Base-by-base conservation (phyloP, 805 yeast species). In the Zygosaccharomyces bailii region DNA sequence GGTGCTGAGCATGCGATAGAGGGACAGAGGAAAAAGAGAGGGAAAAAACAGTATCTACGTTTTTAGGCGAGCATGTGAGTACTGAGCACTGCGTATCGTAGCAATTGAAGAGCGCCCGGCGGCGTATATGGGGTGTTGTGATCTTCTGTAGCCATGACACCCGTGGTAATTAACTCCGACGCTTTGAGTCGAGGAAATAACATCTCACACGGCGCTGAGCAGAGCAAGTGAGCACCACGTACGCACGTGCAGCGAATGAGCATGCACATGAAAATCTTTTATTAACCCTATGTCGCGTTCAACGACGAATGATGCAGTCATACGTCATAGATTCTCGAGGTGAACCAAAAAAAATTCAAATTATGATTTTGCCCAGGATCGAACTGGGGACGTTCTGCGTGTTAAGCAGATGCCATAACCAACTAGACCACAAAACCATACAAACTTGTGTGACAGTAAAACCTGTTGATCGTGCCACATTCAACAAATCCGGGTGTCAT, bases 331-430 rank as follows among this genome's bases (percentile, higher is more conserved):
- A n/a, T n/a, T n/a, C n/a, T n/a, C n/a, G n/a, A n/a, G n/a, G 14
- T 1, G 16, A 32, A 4, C 2, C 5, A 14, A 32, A 35, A 52
- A 42, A 32, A 16, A 13, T 3, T 61, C 70, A 73, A 73, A 63
- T 62, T 65, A 56, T 90, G 97, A 88, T 84, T 87, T 82, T 84
- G 90, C 97, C 97, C 97, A 90, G 97, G 97, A 88, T 91, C 96
- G 97, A 91, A 91, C 98, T 90, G 97, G 97, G 96, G 97, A 91
- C 97, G 89, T 86, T 86, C 93, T 88, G 96, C 96, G 97, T 90
- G 97, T 90, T 87, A 89, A 87, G 96, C 96, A 89, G 93, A 86
- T 86, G 97, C 96, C 96, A 90, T 90, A 81, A 89, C 96, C 96
- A 74, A 89, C 96, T 89, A 89, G 96, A 89, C 97, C 96, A 89